These are phyloP conservation scores for Conticribra weissflogii DNA, from an alignment of 108 stramenopile species.

Conservation along the genomic window DNA sequence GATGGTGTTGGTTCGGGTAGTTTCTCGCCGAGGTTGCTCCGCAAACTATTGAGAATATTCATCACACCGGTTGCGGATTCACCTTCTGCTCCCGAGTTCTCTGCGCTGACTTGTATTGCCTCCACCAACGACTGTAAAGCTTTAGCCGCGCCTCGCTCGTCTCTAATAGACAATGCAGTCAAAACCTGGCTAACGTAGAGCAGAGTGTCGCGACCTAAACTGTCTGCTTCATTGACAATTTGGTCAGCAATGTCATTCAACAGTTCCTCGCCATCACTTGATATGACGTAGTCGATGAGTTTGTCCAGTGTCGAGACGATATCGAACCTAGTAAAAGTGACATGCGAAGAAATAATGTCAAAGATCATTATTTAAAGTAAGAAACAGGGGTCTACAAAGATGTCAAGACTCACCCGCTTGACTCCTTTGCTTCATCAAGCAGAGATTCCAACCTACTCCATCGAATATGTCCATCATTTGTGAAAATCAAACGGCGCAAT, in stretches of 20 bases:
- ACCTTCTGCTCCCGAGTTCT: conserved; percentile 15
- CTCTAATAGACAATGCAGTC: conserved; percentile 61
- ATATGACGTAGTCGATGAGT: conserved; percentile 79
- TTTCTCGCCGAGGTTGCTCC: conserved; percentile 45
- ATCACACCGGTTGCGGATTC: conserved; percentile 13
- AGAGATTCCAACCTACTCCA: conserved; percentile 93
- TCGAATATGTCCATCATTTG: conserved; percentile 77
- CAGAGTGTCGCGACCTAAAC: conserved; percentile 69
- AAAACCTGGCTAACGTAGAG: conserved; percentile 63
- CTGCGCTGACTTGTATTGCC: conserved; percentile 16
- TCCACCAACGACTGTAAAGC: conserved; percentile 65
- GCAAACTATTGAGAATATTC: conserved; percentile 28
- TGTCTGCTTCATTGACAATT: conserved; percentile 80
- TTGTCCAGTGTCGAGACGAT: conserved; percentile 84
- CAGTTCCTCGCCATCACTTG: conserved; percentile 75
- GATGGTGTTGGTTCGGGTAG: conserved; percentile 73
- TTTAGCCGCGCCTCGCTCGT: conserved; percentile 69
- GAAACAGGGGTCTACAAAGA: too few relatives aligned
- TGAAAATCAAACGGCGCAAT: conserved; percentile 78
- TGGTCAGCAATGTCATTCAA: conserved; percentile 73
- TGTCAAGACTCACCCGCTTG: conserved; percentile 31
- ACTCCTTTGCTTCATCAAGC: conserved; percentile 80
- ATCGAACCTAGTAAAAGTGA: conserved; percentile 54
- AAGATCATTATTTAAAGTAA: too few relatives aligned
- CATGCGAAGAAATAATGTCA: not conserved